Evolutionary conservation across 2,329 filamentous ascomycete species (phyloP), one percentile per base, ranked within the genome.

Genomic region (Xylariaceae sp.): DNA sequence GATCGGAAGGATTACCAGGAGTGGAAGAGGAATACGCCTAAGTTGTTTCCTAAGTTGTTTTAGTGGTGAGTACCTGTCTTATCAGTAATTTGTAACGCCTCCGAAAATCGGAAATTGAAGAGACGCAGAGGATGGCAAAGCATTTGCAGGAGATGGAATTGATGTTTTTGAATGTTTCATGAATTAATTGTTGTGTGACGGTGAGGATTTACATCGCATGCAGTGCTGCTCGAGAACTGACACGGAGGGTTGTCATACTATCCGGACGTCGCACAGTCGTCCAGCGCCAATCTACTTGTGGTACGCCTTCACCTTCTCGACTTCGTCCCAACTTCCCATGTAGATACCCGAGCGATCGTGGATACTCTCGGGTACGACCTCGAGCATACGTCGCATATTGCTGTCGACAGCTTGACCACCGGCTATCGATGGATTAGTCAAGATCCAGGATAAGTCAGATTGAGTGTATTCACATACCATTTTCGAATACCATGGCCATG

Each of bases 401-500:
- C 89, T 92, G 74, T 97, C 87, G 50, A 99, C 77, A 16, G 94
- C 94, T 73, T 95, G 86, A 55, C 94, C 94, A 63, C 94, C 94
- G 64, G 94, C 90, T 94, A 61, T 39, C 66, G 48, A 64, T 42
- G 42, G 22, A 60, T 75, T 62, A 73, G 68, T 51, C 31, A 19
- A 18, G 42, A 43, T 1, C 1, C 36, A 36, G 39, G 19, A 38
- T 18, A 6, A 22, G 2, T n/a, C 28, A n/a, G 16, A 16, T 19
- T 13, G 11, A 47, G 47, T 11, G 36, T 12, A 34, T 13, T 40
- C 31, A 77, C 86, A 75, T 73, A 93, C 89, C 94, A 74, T 99
- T 97, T 75, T 99, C 94, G 72, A 99, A 97, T 6, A 99, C 83
- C 87, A 97, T 89, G 19, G 94, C 94, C 94, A 99, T 99, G 38